Percentiles rank a stretch among this genome's conserved stretches.
Conservation (phyloP, 2,329 filamentous ascomycete species). For the Tricladium varicosporioides region DNA sequence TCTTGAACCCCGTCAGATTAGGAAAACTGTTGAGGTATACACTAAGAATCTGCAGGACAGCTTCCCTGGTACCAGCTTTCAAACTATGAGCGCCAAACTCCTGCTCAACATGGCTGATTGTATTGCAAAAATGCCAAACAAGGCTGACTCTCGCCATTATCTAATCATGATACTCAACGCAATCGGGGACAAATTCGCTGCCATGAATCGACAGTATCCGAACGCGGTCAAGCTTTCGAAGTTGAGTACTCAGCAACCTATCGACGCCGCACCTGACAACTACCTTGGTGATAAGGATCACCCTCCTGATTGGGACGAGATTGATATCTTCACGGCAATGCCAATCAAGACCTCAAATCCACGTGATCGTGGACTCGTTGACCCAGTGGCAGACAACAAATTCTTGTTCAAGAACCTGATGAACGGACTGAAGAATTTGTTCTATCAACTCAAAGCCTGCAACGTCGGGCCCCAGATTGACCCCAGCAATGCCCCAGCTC, state of each 20-base stretch:
- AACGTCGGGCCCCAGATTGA: constrained; percentile 76
- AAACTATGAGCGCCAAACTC: constrained; percentile 98
- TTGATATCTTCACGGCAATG: constrained; percentile 93
- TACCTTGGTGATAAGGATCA: constrained; percentile 80
- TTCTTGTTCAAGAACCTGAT: constrained; percentile 96
- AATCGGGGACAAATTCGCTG: constrained; percentile 95
- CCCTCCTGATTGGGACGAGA: constrained; percentile 93
- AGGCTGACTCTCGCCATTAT: constrained; percentile 91
- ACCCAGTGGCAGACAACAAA: constrained; percentile 95
- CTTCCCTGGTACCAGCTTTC: constrained; percentile 96
- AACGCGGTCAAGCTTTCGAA: constrained; percentile 94
- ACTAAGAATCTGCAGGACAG: constrained; percentile 94
- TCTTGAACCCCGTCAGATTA: constrained; percentile 86
- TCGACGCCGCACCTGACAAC: constrained; percentile 67
- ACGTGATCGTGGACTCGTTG: constrained; percentile 73
- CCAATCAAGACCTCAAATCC: constrained; percentile 95
- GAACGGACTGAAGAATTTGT: constrained; percentile 92
- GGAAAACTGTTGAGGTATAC: constrained; percentile 94
- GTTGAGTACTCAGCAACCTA: constrained; percentile 64
- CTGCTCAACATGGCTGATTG: constrained; percentile 97
- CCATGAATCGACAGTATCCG: constrained; percentile 94
- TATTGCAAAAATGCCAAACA: constrained; percentile 90
- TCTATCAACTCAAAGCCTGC: constrained; percentile 90
- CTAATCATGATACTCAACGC: constrained; percentile 96
- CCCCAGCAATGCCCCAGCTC: constrained; percentile 71